Percentiles rank a stretch among this genome's conserved stretches.
These are phyloP conservation scores for Vaccinium myrtillus DNA, from an alignment of 148 eudicot species.

Conservation along the genomic window DNA sequence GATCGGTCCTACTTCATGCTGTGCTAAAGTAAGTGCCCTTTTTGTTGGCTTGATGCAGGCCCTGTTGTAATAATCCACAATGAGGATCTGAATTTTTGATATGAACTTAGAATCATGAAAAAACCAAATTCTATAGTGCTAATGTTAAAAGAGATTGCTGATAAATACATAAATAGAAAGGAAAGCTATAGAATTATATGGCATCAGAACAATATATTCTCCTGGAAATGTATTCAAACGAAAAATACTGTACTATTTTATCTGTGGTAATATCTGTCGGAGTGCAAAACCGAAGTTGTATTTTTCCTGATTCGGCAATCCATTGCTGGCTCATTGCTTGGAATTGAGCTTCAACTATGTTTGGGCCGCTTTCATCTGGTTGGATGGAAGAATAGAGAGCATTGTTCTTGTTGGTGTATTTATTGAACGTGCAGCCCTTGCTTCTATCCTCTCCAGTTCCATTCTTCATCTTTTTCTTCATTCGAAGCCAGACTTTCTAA, in stretches of 20 bases:
- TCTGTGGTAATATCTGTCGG: slow-evolving; percentile 13
- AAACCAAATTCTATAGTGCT: not conserved
- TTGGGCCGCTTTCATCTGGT: not conserved
- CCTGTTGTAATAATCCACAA: not conserved
- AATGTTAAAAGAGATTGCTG: not conserved
- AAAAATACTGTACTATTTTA: slow-evolving; percentile 15
- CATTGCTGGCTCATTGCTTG: not conserved
- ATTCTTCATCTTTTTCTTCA: not conserved
- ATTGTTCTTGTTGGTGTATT: not conserved
- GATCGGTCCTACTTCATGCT: not conserved
- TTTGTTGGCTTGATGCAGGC: not conserved
- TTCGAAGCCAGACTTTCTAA: not conserved
- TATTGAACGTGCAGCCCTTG: not conserved
- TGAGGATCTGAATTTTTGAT: not conserved
- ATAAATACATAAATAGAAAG: not conserved
- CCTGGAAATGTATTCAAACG: slow-evolving; percentile 18
- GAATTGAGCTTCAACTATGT: not conserved
- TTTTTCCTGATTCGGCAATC: slow-evolving; percentile 8
- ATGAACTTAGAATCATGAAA: not conserved
- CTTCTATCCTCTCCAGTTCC: slow-evolving; percentile 6
- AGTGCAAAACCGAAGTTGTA: not conserved
- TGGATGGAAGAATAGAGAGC: slow-evolving; percentile 11
- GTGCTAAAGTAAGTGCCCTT: not conserved
- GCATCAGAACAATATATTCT: slow-evolving; percentile 7
- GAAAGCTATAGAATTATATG: not conserved